Base-by-base conservation (phyloP, 345 rosid genomes). In the Citrus medica region DNA sequence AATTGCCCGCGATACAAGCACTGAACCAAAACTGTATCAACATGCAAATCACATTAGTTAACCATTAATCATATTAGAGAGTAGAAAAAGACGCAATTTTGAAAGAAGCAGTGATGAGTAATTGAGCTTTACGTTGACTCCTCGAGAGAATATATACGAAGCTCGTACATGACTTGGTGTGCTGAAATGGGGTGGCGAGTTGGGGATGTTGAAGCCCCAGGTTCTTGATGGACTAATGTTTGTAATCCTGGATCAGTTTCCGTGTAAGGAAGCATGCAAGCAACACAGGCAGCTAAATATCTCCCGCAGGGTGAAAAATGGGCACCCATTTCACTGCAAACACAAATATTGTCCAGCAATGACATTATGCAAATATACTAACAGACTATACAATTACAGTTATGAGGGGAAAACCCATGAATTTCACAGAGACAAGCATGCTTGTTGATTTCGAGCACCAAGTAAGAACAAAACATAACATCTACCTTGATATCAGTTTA, bases 291-390 rank as follows among this genome's bases (percentile, higher is more conserved):
- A 78, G 98, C 98, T 82, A 95, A 88, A 83, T 86, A 95, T 89
- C 89, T 92, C 87, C 98, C 98, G 69, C 99, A 95, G n/a, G 99
- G 99, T 13, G 99, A 95, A 85, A 95, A 93, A 85, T 95, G 99
- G 21, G 99, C 96, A 63, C 99, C 99, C 99, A 95, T 95, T 84
- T 95, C 99, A 91, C 99, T 93, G 92, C 86, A 83, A 78, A 78
- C 62, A 79, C 61, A 82, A 76, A 78, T 35, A 68, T 71, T 68
- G 32, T 66, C 30, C 62, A 40, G 14, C 70, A 67, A 59, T 28
- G 17, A 27, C 55, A 78, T 25, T 46, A 75, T 35, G 35, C 69
- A 48, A 78, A 58, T 58, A 85, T 59, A 56, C 51, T 30, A 33
- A 79, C 51, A 55, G 53, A 53, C 51, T 22, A 32, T 33, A 70